These are phyloP conservation scores for Lentinula guzmanii DNA, from an alignment of 768 basidiomycete species.

Conservation along the genomic window DNA sequence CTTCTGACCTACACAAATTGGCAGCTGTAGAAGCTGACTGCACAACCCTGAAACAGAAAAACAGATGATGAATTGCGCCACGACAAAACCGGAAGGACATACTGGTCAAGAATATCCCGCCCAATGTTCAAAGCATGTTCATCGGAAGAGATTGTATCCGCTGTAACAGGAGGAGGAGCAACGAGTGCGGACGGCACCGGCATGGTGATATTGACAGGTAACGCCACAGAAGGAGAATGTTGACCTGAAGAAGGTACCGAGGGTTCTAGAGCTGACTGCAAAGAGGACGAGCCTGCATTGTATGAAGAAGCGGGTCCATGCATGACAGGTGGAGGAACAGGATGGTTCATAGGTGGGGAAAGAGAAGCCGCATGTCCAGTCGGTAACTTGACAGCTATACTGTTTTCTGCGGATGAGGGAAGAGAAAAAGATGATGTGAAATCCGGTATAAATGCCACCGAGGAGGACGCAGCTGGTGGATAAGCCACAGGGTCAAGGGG, in stretches of 20 bases:
- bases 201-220: conserved; percentile 9
- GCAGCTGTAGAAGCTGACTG: conserved; percentile 55
- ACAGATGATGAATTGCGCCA: conserved; percentile 6
- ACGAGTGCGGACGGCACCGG: conserved; percentile 13
- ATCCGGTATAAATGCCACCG: conserved; percentile 36
- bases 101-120: conserved; percentile 3
- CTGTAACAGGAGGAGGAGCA: neutral
- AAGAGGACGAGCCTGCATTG: conserved; percentile 32
- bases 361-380: conserved; percentile 23
- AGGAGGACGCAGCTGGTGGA: conserved; percentile 10
- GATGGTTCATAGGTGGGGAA: conserved; percentile 5
- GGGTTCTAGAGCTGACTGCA: conserved; percentile 39
- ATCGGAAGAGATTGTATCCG: neutral
- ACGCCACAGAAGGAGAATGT: conserved; percentile 12
- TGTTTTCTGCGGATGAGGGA: conserved; percentile 22
- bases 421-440: conserved; percentile 14
- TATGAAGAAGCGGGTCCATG: conserved; percentile 34
- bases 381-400: conserved; percentile 31
- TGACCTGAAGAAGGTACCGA: conserved; percentile 18
- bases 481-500: conserved; percentile 6
- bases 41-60: conserved; percentile 40
- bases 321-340: conserved; percentile 26
- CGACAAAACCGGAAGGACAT: neutral
- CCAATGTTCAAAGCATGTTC: conserved; percentile 9
- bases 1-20: conserved; percentile 37